Conservation (phyloP, 2,329 filamentous ascomycete species). For the Aureobasidium sp. region DNA sequence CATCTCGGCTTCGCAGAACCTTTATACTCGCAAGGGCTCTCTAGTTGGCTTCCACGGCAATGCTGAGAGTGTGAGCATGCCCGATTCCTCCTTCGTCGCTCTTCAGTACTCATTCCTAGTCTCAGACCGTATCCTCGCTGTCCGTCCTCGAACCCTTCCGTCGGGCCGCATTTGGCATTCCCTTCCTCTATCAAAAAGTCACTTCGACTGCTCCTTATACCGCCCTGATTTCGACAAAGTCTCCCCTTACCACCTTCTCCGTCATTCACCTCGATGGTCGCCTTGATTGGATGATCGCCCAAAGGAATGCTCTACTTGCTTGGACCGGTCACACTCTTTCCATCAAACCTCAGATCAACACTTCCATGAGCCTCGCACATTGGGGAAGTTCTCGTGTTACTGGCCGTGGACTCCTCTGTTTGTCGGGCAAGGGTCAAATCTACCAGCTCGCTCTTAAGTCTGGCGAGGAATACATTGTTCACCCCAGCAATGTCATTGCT, state of each 20-base stretch:
- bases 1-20: conserved; percentile 83
- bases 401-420: conserved; percentile 74
- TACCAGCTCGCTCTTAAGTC: conserved; percentile 74
- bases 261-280: conserved; percentile 87
- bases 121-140: conserved; percentile 76
- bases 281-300: conserved; percentile 88
- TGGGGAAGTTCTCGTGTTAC: conserved; percentile 90
- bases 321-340: conserved; percentile 88
- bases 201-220: conserved; percentile 82
- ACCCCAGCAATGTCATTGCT: conserved; percentile 81
- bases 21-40: conserved; percentile 87
- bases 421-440: conserved; percentile 80
- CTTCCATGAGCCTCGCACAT: conserved; percentile 65
- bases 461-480: conserved; percentile 83
- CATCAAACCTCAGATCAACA: conserved; percentile 66
- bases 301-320: conserved; percentile 80
- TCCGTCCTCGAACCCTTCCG: conserved; percentile 77
- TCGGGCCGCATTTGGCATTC: conserved; percentile 72
- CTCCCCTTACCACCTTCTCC: conserved; percentile 75
- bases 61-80: conserved; percentile 62
- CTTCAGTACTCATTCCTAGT: background rate
- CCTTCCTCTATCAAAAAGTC: conserved; percentile 88
- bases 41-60: conserved; percentile 85
- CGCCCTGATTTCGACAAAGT: conserved; percentile 80
- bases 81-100: background rate